Percentiles rank a stretch among this genome's conserved stretches.
These are phyloP conservation scores for Mycena maculata DNA, from an alignment of 768 basidiomycete species.

Conservation along the genomic window DNA sequence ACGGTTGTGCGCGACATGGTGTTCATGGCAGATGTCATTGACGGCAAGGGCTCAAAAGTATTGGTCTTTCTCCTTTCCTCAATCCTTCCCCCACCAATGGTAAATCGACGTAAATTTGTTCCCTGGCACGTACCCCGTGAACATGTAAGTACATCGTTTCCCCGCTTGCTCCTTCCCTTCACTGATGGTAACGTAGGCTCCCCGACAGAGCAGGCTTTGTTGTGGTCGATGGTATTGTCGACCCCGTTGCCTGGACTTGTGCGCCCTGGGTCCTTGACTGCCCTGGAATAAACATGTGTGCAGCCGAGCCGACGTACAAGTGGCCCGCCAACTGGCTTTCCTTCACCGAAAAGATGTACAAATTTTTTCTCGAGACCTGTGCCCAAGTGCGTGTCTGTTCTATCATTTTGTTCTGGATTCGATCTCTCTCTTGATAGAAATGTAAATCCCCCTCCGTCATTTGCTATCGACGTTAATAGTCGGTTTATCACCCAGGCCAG, in stretches of 20 bases:
- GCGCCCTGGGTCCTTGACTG: not conserved
- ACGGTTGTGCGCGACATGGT: constrained; percentile 41
- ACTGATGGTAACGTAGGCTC: constrained; percentile 21
- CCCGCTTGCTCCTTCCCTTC: not conserved
- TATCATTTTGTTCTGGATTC: too few species aligned
- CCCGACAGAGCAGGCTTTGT: constrained; percentile 37
- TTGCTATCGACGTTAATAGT: too few species aligned
- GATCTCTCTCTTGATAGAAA: too few species aligned
- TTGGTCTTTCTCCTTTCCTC: not conserved
- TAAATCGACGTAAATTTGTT: constrained; percentile 31
- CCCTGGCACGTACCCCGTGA: constrained; percentile 40
- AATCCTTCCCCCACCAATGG: not conserved
- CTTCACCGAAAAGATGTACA: constrained; percentile 39
- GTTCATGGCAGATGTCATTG: constrained; percentile 38
- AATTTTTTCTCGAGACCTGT: constrained; percentile 38
- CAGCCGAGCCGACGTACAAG: constrained; percentile 40
- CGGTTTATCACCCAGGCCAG: constrained; percentile 33
- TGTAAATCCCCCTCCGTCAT: too few species aligned
- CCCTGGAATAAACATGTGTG: not conserved
- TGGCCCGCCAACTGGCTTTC: constrained; percentile 39
- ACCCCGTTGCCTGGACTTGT: constrained; percentile 40
- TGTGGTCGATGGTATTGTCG: constrained; percentile 38
- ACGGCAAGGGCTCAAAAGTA: constrained; percentile 38
- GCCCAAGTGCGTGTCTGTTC: constrained; percentile 2
- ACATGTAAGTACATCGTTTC: constrained; percentile 33